These are phyloP conservation scores for Rhinocladiella similis DNA, from an alignment of 2,329 filamentous ascomycete species.

Conservation along the genomic window DNA sequence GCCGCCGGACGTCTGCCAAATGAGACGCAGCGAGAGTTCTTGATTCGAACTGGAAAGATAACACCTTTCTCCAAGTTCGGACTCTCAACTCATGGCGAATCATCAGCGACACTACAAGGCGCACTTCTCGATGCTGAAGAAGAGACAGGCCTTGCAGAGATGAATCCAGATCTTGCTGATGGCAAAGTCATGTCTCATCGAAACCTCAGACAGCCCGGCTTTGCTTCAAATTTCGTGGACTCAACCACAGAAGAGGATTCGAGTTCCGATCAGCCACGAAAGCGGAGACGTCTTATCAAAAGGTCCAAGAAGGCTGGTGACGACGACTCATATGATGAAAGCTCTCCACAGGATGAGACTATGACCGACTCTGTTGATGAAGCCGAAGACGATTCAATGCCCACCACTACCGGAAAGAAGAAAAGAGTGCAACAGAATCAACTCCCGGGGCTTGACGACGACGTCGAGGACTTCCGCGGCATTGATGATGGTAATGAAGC, in stretches of 20 bases:
- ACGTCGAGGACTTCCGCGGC: slow-evolving; percentile 57
- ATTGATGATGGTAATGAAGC: slow-evolving; percentile 88
- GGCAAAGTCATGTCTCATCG: slow-evolving; percentile 64
- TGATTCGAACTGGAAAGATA: slow-evolving; percentile 95
- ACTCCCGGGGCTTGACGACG: slow-evolving; percentile 38
- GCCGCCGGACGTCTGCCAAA: slow-evolving; percentile 63
- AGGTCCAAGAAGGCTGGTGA: slow-evolving; percentile 36
- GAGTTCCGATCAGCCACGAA: slow-evolving; percentile 29
- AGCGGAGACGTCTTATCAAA: slow-evolving; percentile 39
- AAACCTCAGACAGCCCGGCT: slow-evolving; percentile 71
- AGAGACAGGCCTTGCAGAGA: slow-evolving; percentile 51
- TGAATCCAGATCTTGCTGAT: slow-evolving; percentile 42
- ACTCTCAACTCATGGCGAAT: slow-evolving; percentile 56
- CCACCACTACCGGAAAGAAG: slow-evolving; percentile 21
- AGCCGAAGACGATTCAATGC: slow-evolving; percentile 31
- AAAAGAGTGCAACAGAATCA: slow-evolving; percentile 27
- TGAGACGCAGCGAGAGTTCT: slow-evolving; percentile 82
- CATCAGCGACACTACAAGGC: slow-evolving; percentile 71
- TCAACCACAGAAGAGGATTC: slow-evolving; percentile 25
- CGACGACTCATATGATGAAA: slow-evolving; percentile 34
- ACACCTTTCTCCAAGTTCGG: slow-evolving; percentile 87
- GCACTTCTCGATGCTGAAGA: slow-evolving; percentile 81
- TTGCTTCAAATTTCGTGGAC: slow-evolving; percentile 53
- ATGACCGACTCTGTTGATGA: slow-evolving; percentile 34
- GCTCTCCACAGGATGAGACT: slow-evolving; percentile 19